Percentiles rank a stretch among this genome's conserved stretches.
Conservation (phyloP, 306 rosid genomes). For the Hylodesmum podocarpum region DNA sequence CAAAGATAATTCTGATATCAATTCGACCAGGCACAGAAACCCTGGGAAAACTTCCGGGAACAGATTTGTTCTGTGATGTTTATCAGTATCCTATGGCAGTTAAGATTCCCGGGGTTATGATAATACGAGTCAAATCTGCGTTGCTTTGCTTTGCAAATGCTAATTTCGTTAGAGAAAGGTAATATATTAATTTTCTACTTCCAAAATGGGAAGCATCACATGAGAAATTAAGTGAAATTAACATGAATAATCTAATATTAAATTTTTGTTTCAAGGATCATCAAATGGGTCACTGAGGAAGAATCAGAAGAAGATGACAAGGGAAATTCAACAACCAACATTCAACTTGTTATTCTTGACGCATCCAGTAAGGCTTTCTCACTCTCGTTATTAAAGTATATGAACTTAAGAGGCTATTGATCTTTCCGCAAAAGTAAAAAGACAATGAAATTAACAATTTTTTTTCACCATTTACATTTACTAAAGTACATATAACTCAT, state of each 20-base stretch:
- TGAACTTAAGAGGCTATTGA: neutral
- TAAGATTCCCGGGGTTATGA: conserved; percentile 58
- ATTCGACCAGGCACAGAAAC: conserved; percentile 72
- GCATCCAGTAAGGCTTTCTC: conserved; percentile 58
- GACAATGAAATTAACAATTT: neutral
- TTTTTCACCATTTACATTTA: neutral
- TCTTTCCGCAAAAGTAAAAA: neutral
- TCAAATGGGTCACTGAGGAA: conserved; percentile 50
- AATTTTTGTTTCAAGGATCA: conserved; percentile 38
- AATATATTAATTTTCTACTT: neutral
- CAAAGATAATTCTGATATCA: conserved; percentile 63
- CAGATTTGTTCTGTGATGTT: conserved; percentile 57
- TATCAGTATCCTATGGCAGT: conserved; percentile 81
- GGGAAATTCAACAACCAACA: conserved; percentile 33
- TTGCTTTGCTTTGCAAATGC: conserved; percentile 91
- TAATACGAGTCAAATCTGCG: conserved; percentile 66
- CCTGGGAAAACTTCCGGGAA: conserved; percentile 78
- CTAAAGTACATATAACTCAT: neutral
- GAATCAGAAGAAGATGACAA: conserved; percentile 40
- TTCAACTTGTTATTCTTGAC: conserved; percentile 61
- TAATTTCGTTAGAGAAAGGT: conserved; percentile 71
- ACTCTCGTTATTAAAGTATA: neutral
- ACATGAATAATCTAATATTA: neutral
- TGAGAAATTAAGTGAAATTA: neutral
- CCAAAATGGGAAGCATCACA: neutral